Evolutionary conservation across 495 filamentous ascomycete genomes (phyloP).

Genomic region (Penicillium arizonense): DNA sequence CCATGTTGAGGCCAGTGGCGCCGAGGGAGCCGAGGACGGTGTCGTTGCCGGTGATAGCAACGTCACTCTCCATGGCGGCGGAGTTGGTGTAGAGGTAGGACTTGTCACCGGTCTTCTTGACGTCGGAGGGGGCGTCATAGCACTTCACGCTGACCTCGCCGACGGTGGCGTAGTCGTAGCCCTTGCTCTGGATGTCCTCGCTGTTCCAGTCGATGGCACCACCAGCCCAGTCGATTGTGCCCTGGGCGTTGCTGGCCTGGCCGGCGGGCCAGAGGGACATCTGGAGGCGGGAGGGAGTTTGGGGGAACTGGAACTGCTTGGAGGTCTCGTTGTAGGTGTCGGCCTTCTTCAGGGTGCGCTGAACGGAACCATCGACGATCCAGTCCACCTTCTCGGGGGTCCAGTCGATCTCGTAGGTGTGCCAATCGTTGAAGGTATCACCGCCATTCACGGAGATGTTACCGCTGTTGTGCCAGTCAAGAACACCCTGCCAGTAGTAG

Average conservation of each 20-base stretch:
- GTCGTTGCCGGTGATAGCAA: constrained; percentile 69
- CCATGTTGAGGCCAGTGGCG: constrained; percentile 74
- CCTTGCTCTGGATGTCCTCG: constrained; percentile 72
- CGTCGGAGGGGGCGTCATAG: constrained; percentile 69
- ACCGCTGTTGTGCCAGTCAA: constrained; percentile 71
- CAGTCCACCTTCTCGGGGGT: constrained; percentile 79
- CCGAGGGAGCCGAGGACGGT: constrained; percentile 79
- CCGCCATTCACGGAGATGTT: constrained; percentile 62
- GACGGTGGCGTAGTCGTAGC: constrained; percentile 87
- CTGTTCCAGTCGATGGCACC: constrained; percentile 86
- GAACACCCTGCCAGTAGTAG: constrained; percentile 94
- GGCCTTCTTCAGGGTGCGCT: constrained; percentile 68
- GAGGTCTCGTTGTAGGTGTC: constrained; percentile 82
- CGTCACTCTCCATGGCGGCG: constrained; percentile 67
- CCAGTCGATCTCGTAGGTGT: constrained; percentile 95
- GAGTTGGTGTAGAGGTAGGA: constrained; percentile 74
- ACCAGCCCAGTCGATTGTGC: constrained; percentile 90
- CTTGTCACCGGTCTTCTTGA: constrained; percentile 55
- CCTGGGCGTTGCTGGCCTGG: constrained; percentile 69
- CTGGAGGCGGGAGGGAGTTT: constrained; percentile 90
- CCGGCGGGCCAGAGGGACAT: constrained; percentile 97
- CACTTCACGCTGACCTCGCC: constrained; percentile 77
- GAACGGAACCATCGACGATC: constrained; percentile 75
- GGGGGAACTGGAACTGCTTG: constrained; percentile 84
- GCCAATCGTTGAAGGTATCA: constrained; percentile 76